A percentile compares a stretch with the other conserved stretches of the same genome.
These are phyloP conservation scores for Candida vaughaniae DNA, from an alignment of 805 yeast genomes.

Conservation along the genomic window DNA sequence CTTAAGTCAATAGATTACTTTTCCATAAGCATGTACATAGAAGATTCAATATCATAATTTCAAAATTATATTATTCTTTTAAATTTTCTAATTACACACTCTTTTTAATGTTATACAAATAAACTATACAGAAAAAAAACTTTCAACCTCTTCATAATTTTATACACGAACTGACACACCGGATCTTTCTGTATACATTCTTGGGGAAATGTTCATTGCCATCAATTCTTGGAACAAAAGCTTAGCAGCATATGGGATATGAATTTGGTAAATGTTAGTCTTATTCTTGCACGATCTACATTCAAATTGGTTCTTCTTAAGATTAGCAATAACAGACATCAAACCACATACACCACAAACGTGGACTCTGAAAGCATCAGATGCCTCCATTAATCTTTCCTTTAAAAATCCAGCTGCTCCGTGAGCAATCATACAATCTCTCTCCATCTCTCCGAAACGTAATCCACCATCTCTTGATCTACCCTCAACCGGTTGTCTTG, in stretches of 20 bases:
- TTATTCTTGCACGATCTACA: conserved; percentile 98
- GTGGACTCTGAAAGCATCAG: conserved; percentile 98
- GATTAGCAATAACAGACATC: conserved; percentile 95
- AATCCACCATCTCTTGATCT: conserved; percentile 99
- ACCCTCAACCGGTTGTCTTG: conserved; percentile 99
- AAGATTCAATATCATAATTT: conserved; percentile 2
- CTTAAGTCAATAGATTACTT: conserved; percentile 19
- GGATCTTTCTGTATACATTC: conserved; percentile 91
- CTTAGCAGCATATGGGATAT: conserved; percentile 98
- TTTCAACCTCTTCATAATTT: background rate
- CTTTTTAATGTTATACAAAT: conserved; percentile 1
- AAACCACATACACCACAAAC: conserved; percentile 98
- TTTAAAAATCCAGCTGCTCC: conserved; percentile 98
- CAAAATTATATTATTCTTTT: conserved; percentile 1
- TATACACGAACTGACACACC: conserved; percentile 45
- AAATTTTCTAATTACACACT: conserved; percentile 1
- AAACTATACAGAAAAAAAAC: background rate
- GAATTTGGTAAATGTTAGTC: conserved; percentile 96
- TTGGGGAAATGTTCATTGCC: conserved; percentile 99
- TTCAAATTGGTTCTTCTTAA: conserved; percentile 96
- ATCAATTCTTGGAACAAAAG: conserved; percentile 96
- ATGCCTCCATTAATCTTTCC: conserved; percentile 98
- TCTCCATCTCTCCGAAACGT: conserved; percentile 99
- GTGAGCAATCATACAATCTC: conserved; percentile 99
- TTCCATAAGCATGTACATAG: background rate